A percentile compares a stretch with the other conserved stretches of the same genome.
phyloP scores from a whole-genome alignment of 164 flowering plant species.

The Aristolochia fimbriata region DNA sequence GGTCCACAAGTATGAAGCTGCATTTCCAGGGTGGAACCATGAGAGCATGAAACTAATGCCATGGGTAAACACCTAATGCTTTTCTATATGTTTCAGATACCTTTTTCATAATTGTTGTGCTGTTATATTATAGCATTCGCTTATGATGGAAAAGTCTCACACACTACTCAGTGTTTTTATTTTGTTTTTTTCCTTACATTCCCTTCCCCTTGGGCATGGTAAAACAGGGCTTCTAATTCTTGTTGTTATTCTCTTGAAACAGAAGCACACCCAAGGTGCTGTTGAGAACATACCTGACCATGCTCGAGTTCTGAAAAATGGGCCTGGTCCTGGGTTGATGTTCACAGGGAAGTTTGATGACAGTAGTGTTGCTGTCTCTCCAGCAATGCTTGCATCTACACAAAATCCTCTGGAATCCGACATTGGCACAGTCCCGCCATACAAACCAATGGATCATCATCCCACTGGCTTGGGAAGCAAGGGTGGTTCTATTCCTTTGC shows the following conservation, averaged over 20 bases:
- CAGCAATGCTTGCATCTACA: constrained; percentile 36
- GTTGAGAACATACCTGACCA: constrained; percentile 43
- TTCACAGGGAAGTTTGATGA: constrained; percentile 63
- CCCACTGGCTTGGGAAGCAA: constrained; percentile 32
- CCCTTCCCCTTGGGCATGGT: too few species aligned
- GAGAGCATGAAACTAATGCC: constrained; percentile 51
- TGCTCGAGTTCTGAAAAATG: constrained; percentile 42
- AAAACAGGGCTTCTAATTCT: too few species aligned
- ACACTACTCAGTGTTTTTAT: too few species aligned
- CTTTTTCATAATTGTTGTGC: neutral
- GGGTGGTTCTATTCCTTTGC: constrained; percentile 34
- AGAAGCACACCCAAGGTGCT: constrained; percentile 82
- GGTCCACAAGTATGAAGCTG: constrained; percentile 47
- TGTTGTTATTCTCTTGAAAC: constrained; percentile 5
- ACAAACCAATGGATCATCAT: constrained; percentile 33
- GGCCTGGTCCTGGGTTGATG: constrained; percentile 38
- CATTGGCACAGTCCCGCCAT: constrained; percentile 23
- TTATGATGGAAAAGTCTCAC: neutral
- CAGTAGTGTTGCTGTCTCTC: constrained; percentile 22
- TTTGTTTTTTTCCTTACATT: too few species aligned
- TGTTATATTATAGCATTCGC: too few species aligned
- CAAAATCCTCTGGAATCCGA: constrained; percentile 44
- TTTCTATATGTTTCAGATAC: neutral
- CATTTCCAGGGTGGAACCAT: constrained; percentile 52
- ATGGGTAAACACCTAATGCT: constrained; percentile 40